These are phyloP conservation scores for Styphnolobium japonicum DNA, from an alignment of 306 rosid species.

Conservation along the genomic window DNA sequence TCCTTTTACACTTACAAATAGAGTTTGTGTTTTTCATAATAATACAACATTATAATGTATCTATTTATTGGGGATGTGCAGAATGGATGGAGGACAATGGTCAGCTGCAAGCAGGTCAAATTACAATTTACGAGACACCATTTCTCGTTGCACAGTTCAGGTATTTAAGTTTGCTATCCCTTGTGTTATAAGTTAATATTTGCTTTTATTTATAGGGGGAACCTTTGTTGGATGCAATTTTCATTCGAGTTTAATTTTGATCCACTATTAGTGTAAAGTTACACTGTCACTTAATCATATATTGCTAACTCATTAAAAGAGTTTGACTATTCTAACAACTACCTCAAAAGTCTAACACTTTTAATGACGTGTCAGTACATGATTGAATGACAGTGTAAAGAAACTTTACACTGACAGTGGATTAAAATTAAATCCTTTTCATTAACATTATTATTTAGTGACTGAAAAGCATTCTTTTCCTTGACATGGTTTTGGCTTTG, in stretches of 20 bases:
- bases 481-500: background rate
- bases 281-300: too few species aligned
- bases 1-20: background rate
- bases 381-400: too few species aligned
- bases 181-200: background rate
- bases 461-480: background rate
- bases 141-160: constrained; percentile 83
- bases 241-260: too few species aligned
- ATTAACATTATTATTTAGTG: background rate
- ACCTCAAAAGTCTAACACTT: too few species aligned
- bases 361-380: too few species aligned
- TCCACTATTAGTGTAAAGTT: too few species aligned
- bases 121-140: constrained; percentile 75
- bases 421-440: too few species aligned
- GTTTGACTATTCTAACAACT: too few species aligned
- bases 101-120: constrained; percentile 49
- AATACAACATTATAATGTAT: background rate
- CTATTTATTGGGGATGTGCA: constrained; percentile 26
- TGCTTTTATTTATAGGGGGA: background rate
- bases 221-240: background rate
- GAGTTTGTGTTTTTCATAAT: background rate
- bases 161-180: constrained; percentile 33
- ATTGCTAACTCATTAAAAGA: too few species aligned
- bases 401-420: too few species aligned
- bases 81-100: constrained; percentile 94